phyloP scores from a whole-genome alignment of 1,284 basidiomycete genomes.

The Cryptococcus hybrid region DNA sequence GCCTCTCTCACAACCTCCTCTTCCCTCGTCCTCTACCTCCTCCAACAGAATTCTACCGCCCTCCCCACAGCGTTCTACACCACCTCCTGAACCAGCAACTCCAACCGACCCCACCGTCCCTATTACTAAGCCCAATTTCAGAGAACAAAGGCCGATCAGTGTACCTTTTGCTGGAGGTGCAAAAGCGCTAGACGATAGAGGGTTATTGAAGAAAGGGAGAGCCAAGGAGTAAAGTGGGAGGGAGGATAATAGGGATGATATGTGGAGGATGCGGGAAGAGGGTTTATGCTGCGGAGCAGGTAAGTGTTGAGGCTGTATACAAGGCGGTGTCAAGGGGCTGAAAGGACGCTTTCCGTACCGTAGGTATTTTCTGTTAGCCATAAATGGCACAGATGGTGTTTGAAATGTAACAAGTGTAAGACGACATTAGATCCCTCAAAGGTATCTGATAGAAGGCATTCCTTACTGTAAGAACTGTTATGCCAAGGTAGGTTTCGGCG shows the following conservation, averaged over 20 bases:
- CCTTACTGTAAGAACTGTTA: slow-evolving; percentile 50
- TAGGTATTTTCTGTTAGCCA: neutral
- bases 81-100: slow-evolving; percentile 16
- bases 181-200: slow-evolving; percentile 33
- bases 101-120: slow-evolving; percentile 20
- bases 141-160: slow-evolving; percentile 28
- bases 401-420: slow-evolving; percentile 40
- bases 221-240: slow-evolving; percentile 41
- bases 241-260: slow-evolving; percentile 30
- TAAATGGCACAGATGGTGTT: slow-evolving; percentile 47
- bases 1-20: slow-evolving; percentile 12
- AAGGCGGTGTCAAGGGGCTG: neutral
- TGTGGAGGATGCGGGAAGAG: slow-evolving; percentile 43
- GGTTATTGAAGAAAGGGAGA: slow-evolving; percentile 28
- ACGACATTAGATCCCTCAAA: slow-evolving; percentile 41
- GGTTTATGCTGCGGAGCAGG: slow-evolving; percentile 49
- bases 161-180: slow-evolving; percentile 32
- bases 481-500: slow-evolving; percentile 27
- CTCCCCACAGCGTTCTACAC: slow-evolving; percentile 14
- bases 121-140: slow-evolving; percentile 36
- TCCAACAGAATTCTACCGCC: slow-evolving; percentile 32
- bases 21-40: slow-evolving; percentile 16
- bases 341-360: neutral
- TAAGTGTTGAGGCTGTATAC: slow-evolving; percentile 16
- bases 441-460: slow-evolving; percentile 59